Percentiles rank a stretch among this genome's conserved stretches.
Evolutionary conservation across 345 rosid species (phyloP).

Genomic region (Heritiera fomes): DNA sequence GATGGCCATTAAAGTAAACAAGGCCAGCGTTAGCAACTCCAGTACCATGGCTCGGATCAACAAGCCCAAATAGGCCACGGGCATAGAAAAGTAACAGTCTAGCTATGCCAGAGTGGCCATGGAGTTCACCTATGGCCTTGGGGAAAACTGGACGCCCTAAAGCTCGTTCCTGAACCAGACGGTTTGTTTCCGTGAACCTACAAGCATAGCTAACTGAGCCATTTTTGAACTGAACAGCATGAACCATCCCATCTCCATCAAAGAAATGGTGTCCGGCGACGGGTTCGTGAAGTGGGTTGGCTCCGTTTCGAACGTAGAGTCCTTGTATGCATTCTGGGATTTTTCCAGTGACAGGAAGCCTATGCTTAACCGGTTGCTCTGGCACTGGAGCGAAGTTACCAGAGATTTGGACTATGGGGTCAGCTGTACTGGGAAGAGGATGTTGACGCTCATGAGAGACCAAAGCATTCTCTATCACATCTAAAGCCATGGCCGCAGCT

Average conservation of each 20-base stretch:
- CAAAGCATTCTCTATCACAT: conserved; percentile 56
- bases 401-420: conserved; percentile 70
- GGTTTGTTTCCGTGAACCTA: conserved; percentile 75
- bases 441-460: conserved; percentile 52
- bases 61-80: conserved; percentile 61
- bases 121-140: conserved; percentile 88
- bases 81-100: conserved; percentile 71
- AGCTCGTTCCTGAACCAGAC: conserved; percentile 62
- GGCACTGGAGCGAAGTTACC: conserved; percentile 86
- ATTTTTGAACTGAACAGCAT: conserved; percentile 53
- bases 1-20: conserved; percentile 62
- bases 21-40: conserved; percentile 93
- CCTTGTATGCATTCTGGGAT: conserved; percentile 68
- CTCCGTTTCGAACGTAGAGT: conserved; percentile 77
- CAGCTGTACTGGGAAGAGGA: conserved; percentile 75
- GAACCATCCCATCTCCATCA: conserved; percentile 94
- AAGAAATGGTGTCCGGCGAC: conserved; percentile 87
- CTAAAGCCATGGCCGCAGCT: conserved; percentile 56
- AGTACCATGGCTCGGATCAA: conserved; percentile 64
- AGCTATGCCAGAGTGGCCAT: conserved; percentile 93
- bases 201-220: conserved; percentile 73
- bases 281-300: conserved; percentile 83
- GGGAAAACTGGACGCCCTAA: conserved; percentile 79
- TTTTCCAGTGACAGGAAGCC: conserved; percentile 60
- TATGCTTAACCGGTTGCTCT: conserved; percentile 52